Evolutionary conservation across 305 asterid species (phyloP), one percentile per base, ranked within the genome.

Genomic region (Fraxinus floribunda): DNA sequence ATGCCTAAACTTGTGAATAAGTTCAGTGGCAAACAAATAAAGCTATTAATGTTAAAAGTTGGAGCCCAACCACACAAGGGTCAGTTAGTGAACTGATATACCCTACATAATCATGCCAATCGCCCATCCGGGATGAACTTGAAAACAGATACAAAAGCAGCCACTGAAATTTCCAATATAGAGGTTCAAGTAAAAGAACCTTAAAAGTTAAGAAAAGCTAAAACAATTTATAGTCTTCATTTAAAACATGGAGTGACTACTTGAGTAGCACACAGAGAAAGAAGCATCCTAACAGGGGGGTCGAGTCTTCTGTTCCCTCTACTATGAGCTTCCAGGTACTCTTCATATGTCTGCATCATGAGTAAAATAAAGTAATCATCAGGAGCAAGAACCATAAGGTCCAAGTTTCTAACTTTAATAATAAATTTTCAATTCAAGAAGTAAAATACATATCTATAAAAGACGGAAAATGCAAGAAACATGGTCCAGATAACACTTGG

Each of bases 301-400:
- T 87, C 84, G 15, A 64, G 79, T 88, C 81, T 89, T 90, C 86
- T 85, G 89, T 79, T 81, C 82, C 90, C 86, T 86, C 87, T 90
- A 83, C 88, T 86, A 87, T 91, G 94, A 79, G 97, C 98, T 86
- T 94, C 99, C 79, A 95, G 88, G 85, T 95, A 95, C 84, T 95
- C 98, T 89, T 95, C 99, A 91, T 95, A 94, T 38, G 95, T 94
- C 99, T 95, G 92, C 93, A 88, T 78, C 36, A 85, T 38, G 77
- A 80, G 49, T 82, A 66, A 74, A 85, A 83, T 0, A 78, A 36
- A 68, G 79, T 70, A 83, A 77, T 55, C 79, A 82, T 78, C 86
- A 90, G 86, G 79, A 81, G 83, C 57, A 39, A 80, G 24, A 76
- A 24, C 29, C 29, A 57, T 34, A 79, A 83, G 38, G 22, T 57